Evolutionary conservation across 257 asterid genomes (phyloP).

Genomic region (Scutellaria baicalensis): DNA sequence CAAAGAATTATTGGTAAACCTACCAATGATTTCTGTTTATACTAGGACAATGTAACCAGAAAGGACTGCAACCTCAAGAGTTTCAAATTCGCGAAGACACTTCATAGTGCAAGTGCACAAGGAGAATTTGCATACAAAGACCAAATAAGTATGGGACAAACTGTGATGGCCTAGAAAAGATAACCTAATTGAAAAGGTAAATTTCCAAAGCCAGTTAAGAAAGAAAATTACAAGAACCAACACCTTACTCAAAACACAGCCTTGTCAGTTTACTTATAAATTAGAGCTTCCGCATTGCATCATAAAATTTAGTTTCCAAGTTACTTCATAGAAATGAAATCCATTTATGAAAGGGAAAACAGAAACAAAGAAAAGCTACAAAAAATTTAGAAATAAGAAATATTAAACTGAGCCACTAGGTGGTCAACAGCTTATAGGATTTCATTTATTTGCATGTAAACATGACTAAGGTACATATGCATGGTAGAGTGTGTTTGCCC

Average conservation of each 20-base stretch:
- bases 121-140: neutral
- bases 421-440: neutral
- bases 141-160: neutral
- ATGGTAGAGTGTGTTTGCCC: neutral
- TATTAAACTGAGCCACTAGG: neutral
- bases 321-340: neutral
- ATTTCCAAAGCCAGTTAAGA: neutral
- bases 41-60: neutral
- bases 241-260: neutral
- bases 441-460: conserved; percentile 1
- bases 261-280: neutral
- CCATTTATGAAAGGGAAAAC: neutral
- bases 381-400: neutral
- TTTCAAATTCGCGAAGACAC: neutral
- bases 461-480: neutral
- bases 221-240: neutral
- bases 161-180: neutral
- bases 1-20: neutral
- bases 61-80: neutral
- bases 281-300: neutral
- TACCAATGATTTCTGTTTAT: neutral
- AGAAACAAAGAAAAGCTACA: neutral
- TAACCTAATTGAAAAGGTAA: neutral
- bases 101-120: neutral
- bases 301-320: neutral